Evolutionary conservation across 805 yeast genomes (phyloP).

Genomic region (Phaffomyces thermotolerans): DNA sequence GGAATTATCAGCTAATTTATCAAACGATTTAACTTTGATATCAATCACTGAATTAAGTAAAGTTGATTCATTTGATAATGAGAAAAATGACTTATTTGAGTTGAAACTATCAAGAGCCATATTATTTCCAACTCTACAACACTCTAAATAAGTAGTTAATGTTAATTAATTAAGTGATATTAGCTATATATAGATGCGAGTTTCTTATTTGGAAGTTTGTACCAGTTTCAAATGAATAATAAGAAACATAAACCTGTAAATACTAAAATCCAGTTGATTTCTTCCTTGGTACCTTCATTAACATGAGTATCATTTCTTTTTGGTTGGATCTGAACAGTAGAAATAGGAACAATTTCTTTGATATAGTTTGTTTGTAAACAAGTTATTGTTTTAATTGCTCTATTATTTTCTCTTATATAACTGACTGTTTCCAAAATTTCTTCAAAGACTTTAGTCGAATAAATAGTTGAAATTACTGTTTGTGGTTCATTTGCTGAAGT

Average conservation of each 20-base stretch:
- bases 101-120: conserved; percentile 3
- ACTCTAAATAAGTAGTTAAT: not conserved
- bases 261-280: conserved; percentile 5
- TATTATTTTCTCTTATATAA: too few species aligned
- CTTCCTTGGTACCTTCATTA: conserved; percentile 3
- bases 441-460: too few species aligned
- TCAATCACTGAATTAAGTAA: conserved; percentile 3
- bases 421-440: too few species aligned
- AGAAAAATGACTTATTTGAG: not conserved
- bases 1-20: not conserved
- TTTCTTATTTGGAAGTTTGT: not conserved
- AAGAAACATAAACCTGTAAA: conserved; percentile 2
- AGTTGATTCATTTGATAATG: not conserved
- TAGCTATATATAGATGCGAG: too few species aligned
- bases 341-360: too few species aligned
- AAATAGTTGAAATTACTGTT: too few species aligned
- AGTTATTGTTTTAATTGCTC: too few species aligned
- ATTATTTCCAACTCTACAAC: not conserved
- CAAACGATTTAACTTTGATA: not conserved
- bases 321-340: not conserved
- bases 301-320: not conserved
- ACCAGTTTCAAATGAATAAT: not conserved
- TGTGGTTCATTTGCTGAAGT: too few species aligned
- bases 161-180: not conserved
- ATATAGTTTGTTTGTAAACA: too few species aligned